phyloP scores from a whole-genome alignment of 2,329 filamentous ascomycete species.

The Colletotrichum coccodes region DNA sequence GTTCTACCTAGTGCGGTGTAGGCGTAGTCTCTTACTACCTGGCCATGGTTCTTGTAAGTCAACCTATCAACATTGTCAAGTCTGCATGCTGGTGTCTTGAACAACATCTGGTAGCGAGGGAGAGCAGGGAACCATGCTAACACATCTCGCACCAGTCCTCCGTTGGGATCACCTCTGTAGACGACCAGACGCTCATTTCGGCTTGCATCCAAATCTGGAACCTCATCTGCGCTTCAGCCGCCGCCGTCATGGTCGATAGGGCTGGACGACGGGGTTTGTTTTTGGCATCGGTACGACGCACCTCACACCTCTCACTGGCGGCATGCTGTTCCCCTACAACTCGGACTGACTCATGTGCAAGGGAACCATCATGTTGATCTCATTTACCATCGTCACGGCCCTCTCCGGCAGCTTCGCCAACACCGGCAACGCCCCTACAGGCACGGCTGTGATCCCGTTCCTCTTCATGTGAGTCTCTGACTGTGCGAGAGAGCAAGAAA shows the following conservation, averaged over 20 bases:
- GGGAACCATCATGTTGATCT: slow-evolving; percentile 19
- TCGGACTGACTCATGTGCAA: background rate
- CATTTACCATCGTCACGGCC: slow-evolving; percentile 20
- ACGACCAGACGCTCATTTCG: slow-evolving; percentile 49
- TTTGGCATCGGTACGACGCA: background rate
- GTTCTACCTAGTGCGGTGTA: slow-evolving; percentile 55
- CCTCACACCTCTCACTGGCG: background rate
- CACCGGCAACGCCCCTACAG: slow-evolving; percentile 36
- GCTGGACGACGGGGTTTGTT: slow-evolving; percentile 4
- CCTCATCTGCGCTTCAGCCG: slow-evolving; percentile 14
- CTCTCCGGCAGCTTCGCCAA: slow-evolving; percentile 30
- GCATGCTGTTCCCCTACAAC: slow-evolving; percentile 43
- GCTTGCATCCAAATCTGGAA: slow-evolving; percentile 28
- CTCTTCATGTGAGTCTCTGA: slow-evolving; percentile 43
- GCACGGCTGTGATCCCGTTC: slow-evolving; percentile 44
- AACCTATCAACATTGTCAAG: background rate
- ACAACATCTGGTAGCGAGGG: no score
- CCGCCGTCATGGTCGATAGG: slow-evolving; percentile 15
- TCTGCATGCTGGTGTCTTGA: no score
- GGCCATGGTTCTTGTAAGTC: slow-evolving; percentile 41
- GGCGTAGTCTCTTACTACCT: slow-evolving; percentile 62
- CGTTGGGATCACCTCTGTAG: slow-evolving; percentile 40
- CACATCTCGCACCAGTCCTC: slow-evolving; percentile 22
- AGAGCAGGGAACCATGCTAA: background rate
- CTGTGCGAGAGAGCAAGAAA: background rate